These are phyloP conservation scores for Cutaneotrichosporon sp. DNA, from an alignment of 1,284 basidiomycete genomes.

Conservation along the genomic window DNA sequence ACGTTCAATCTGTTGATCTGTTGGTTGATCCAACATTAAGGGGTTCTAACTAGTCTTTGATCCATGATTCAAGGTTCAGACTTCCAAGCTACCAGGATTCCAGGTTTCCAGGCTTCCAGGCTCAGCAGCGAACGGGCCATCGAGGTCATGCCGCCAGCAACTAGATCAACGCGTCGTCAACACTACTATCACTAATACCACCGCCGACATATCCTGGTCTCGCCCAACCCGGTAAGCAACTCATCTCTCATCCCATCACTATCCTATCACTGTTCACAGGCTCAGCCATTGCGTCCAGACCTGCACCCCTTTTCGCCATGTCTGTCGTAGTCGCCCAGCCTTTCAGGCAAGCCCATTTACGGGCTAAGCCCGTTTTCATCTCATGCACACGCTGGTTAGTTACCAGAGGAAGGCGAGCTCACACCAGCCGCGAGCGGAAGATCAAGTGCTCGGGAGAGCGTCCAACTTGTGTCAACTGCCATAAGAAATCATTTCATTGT, in stretches of 20 bases:
- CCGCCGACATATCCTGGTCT: neutral
- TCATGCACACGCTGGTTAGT: constrained; percentile 23
- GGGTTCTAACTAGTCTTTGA: neutral
- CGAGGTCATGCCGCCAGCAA: neutral
- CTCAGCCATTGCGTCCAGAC: neutral
- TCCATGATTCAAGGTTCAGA: neutral
- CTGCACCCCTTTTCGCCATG: neutral
- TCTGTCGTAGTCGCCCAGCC: neutral
- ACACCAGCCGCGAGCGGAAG: constrained; percentile 25
- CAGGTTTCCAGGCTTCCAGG: neutral
- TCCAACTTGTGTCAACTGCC: constrained; percentile 23
- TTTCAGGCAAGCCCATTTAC: neutral
- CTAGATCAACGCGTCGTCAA: neutral
- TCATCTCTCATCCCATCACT: neutral
- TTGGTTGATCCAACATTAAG: neutral
- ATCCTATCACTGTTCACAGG: constrained; percentile 2
- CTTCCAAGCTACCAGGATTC: no score
- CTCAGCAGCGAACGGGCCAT: neutral
- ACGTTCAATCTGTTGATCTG: no score
- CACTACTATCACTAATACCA: neutral
- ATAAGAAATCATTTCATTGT: constrained; percentile 22
- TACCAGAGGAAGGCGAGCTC: neutral
- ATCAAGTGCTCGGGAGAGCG: constrained; percentile 29
- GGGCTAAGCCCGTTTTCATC: constrained; percentile 16
- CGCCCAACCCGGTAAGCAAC: neutral